phyloP scores from a whole-genome alignment of 805 yeast genomes.

The Candida orba region DNA sequence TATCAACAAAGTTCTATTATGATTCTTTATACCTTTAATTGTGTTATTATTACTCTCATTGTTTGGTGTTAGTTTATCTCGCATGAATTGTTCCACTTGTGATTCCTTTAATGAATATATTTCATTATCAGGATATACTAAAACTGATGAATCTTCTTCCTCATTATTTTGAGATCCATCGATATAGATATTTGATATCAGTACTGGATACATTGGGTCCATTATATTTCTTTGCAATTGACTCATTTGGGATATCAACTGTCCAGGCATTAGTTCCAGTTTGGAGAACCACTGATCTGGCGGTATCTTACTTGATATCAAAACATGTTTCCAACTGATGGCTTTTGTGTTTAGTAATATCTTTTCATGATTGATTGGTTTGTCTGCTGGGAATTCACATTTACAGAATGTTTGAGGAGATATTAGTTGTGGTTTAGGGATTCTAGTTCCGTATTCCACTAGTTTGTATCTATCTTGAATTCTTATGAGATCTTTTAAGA shows the following conservation, averaged over 20 bases:
- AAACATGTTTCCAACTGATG: conserved; percentile 46
- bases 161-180: conserved; percentile 2
- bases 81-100: conserved; percentile 30
- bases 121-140: conserved; percentile 50
- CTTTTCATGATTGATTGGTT: conserved; percentile 33
- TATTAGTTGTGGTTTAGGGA: conserved; percentile 13
- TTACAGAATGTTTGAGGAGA: conserved; percentile 38
- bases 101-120: conserved; percentile 18
- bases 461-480: conserved; percentile 14
- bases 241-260: conserved; percentile 36
- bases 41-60: not conserved
- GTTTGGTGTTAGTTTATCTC: conserved; percentile 33
- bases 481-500: too few relatives aligned
- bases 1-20: conserved; percentile 33
- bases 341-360: conserved; percentile 43
- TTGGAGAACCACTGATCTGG: conserved; percentile 32
- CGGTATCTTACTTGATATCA: too few relatives aligned
- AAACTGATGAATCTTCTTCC: conserved; percentile 20
- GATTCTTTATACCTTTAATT: conserved; percentile 11
- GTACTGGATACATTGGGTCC: conserved; percentile 42
- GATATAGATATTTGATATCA: conserved; percentile 40
- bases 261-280: conserved; percentile 41
- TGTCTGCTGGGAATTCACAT: conserved; percentile 35
- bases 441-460: conserved; percentile 4
- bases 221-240: conserved; percentile 26